Conservation (phyloP, 2,329 filamentous ascomycete species). For the Lecanosticta acicola region DNA sequence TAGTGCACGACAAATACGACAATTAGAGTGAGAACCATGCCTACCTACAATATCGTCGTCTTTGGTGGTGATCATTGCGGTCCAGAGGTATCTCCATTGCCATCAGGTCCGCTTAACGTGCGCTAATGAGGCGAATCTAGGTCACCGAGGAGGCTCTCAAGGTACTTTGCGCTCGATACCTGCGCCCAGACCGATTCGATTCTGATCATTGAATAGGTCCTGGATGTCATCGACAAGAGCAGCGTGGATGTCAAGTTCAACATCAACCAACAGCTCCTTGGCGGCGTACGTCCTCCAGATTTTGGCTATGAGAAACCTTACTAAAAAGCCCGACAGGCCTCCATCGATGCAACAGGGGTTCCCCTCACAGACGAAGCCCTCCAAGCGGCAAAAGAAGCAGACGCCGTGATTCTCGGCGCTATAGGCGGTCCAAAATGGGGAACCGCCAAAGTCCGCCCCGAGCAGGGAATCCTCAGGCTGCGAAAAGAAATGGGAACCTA, state of each 20-base stretch:
- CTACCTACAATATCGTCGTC: constrained; percentile 25
- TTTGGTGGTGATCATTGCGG: constrained; percentile 64
- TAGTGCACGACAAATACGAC: background rate
- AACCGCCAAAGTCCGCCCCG: constrained; percentile 77
- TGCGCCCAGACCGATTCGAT: background rate
- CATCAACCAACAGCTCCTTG: constrained; percentile 82
- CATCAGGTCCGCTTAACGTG: background rate
- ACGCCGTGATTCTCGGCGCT: constrained; percentile 86
- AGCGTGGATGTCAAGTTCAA: constrained; percentile 74
- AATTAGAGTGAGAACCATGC: constrained; percentile 9
- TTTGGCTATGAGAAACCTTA: background rate
- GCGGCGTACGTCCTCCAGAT: constrained; percentile 63
- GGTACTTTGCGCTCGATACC: constrained; percentile 44
- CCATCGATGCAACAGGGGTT: constrained; percentile 73
- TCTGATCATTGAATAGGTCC: constrained; percentile 49
- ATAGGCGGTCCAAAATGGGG: constrained; percentile 98
- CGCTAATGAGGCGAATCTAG: constrained; percentile 37
- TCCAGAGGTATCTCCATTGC: constrained; percentile 60
- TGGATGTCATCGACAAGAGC: constrained; percentile 69
- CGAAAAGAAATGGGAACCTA: constrained; percentile 92
- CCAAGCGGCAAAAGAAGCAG: constrained; percentile 71
- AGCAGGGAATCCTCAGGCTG: constrained; percentile 84
- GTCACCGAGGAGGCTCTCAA: constrained; percentile 81
- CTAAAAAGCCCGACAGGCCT: constrained; percentile 54
- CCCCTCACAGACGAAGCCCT: constrained; percentile 81